Evolutionary conservation across 495 filamentous ascomycete genomes (phyloP).

Genomic region (Polyplosphaeria fusca): DNA sequence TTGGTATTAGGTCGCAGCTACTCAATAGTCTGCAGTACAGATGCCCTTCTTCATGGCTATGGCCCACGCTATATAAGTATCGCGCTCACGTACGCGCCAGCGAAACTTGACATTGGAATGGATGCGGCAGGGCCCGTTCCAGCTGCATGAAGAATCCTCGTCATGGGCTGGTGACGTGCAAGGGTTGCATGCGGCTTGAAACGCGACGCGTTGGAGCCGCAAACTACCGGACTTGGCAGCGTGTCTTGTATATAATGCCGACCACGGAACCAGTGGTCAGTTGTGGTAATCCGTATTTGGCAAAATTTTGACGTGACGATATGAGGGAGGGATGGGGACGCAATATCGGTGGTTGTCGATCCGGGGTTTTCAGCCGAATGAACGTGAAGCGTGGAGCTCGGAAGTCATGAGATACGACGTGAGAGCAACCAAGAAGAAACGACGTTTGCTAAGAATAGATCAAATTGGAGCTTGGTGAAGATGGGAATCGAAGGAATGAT

Average conservation of each 20-base stretch:
- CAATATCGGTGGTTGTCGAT: constrained; percentile 14
- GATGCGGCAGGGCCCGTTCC: not conserved
- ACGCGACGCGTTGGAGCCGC: constrained; percentile 15
- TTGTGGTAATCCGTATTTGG: not conserved
- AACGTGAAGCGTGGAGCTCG: constrained; percentile 4
- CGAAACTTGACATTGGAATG: not conserved
- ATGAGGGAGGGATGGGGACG: not conserved
- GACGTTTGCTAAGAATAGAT: too few relatives aligned
- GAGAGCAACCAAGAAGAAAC: not conserved
- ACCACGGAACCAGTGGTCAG: not conserved
- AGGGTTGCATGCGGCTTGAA: constrained; percentile 12
- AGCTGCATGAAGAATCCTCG: not conserved
- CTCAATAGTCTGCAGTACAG: not conserved
- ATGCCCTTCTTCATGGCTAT: not conserved
- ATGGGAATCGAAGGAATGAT: too few relatives aligned
- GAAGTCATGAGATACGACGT: not conserved
- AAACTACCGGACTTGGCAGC: constrained; percentile 13
- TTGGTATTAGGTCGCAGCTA: not conserved
- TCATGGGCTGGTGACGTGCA: not conserved
- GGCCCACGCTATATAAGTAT: not conserved
- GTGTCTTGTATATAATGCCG: constrained; percentile 1
- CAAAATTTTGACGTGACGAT: not conserved
- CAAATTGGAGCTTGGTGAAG: too few relatives aligned
- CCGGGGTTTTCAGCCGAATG: not conserved
- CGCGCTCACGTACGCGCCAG: not conserved